Base-by-base conservation (phyloP, 1,284 basidiomycete genomes). In the Fomitiporia mediterranea region DNA sequence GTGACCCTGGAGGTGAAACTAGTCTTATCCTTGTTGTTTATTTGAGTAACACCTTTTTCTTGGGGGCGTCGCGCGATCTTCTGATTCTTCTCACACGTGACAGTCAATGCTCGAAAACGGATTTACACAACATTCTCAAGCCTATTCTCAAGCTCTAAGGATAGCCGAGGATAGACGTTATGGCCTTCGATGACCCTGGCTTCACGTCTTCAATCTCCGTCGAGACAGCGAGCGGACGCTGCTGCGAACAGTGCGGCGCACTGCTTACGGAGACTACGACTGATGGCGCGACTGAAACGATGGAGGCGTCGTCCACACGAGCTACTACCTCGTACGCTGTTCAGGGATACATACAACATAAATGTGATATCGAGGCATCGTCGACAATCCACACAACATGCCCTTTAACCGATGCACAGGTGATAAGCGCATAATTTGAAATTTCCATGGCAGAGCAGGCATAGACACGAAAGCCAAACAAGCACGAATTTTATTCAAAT, bases 301-400 rank as follows among this genome's bases (percentile, higher is more conserved):
- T 32, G 19, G 32, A 21, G 37, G 11, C 37, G 37, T 15, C 39
- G 19, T 4, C 39, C 39, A 53, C 39, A 19, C 40, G 51, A 53
- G 51, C 51, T 27, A 28, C 39, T 42, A 32, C 21, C 51, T 40
- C 51, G 51, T 40, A 53, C 51, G 38, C 51, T 32, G 39, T 28
- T 42, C 51, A 51, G 35, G 49, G 35, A 38, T 40, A 39, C 38
- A 13, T 32, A 25, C 35, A 35, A 25, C 39, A 43, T 53, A 30
- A 28, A n/a, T n/a, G n/a, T n/a, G n/a, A n/a, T n/a, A n/a, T n/a
- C n/a, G n/a, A n/a, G n/a, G 8, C 25, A 28, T 37, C 42, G 46
- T 21, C 37, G 53, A 55, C 53, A 55, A 49, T 55, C 53, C 44
- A 47, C n/a, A n/a, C 53, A 46, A n/a, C 38, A 27, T 23, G 38